Evolutionary conservation across 805 yeast genomes (phyloP).

Genomic region (Starmerella floricola): DNA sequence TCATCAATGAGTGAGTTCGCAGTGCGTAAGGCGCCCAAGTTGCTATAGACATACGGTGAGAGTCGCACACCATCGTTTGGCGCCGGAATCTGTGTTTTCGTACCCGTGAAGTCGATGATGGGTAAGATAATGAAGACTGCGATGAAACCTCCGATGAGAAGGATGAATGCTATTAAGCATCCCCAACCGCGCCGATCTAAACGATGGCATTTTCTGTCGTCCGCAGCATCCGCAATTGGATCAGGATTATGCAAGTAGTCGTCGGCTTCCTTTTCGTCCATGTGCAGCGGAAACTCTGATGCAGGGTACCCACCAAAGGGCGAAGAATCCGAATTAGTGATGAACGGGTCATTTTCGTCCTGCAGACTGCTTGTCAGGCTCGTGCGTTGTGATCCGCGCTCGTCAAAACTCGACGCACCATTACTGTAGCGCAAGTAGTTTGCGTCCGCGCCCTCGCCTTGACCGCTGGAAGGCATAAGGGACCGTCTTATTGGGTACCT

Average conservation of each 20-base stretch:
- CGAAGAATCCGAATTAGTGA: conserved; percentile 31
- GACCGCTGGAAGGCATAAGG: conserved; percentile 13
- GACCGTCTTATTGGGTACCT: conserved; percentile 28
- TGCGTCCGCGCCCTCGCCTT: conserved; percentile 11
- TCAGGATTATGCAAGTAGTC: conserved; percentile 94
- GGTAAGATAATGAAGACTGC: conserved; percentile 72
- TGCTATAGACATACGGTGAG: conserved; percentile 46
- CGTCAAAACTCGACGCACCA: conserved; percentile 13
- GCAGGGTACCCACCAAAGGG: conserved; percentile 98
- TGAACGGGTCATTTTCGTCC: conserved; percentile 23
- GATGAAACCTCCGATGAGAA: conserved; percentile 47
- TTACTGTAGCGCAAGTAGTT: conserved; percentile 17
- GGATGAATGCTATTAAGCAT: conserved; percentile 32
- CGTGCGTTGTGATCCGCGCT: conserved; percentile 12
- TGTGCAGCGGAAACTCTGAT: conserved; percentile 72
- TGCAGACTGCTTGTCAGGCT: conserved; percentile 16
- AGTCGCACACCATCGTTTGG: conserved; percentile 32
- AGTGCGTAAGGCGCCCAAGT: conserved; percentile 47
- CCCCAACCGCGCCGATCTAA: conserved; percentile 31
- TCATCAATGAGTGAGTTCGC: conserved; percentile 43
- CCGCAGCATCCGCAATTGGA: conserved; percentile 80
- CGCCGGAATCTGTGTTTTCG: conserved; percentile 30
- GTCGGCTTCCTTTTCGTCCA: conserved; percentile 90
- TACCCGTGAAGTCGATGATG: conserved; percentile 69
- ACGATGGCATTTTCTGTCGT: conserved; percentile 37